Base-by-base conservation (phyloP, 768 basidiomycete genomes). In the Tubosaeta sp. region DNA sequence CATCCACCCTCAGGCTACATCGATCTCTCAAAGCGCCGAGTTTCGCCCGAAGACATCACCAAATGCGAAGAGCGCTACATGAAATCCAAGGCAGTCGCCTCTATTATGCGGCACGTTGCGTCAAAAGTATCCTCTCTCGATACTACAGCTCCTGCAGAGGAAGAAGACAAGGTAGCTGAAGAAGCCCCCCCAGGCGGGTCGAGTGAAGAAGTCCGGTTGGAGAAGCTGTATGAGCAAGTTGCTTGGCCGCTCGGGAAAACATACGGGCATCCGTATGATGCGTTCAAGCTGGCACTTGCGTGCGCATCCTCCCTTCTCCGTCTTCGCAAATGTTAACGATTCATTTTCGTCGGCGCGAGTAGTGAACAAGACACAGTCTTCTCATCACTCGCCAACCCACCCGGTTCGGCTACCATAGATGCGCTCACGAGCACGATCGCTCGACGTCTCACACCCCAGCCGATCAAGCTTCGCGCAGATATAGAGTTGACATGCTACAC, bases 61-160 rank as follows among this genome's bases (percentile, higher is more conserved):
- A 96, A 96, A 72, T 98, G 96, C 73, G 95, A 98, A 68, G 95
- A 97, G 62, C 84, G 92, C 38, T 99, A 91, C 71, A 93, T 95
- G 81, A 99, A 99, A 73, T 94, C 91, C 14, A 96, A 96, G 74
- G 85, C 92, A 1, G 94, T 98, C 22, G 86, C 93, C 35, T 93
- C 90, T 11, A 94, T 95, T 68, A 83, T 94, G 71, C 81, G 92
- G 16, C 90, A 94, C 63, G 92, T 94, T 52, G 88, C 89, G 2
- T 89, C 89, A 13, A 90, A 90, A 65, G 65, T 89, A n/a, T 79
- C 84, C 2, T 75, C 82, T 1, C 56, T 60, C 44, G 69, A 65
- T 25, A 54, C 61, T 3, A 59, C 72, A 6, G 72, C 64, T 8
- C 35, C 53, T 2, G 62, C 65, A 0, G 62, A 56, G 18, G 64